These are phyloP conservation scores for Scedosporium boydii DNA, from an alignment of 2,329 filamentous ascomycete species.

Conservation along the genomic window DNA sequence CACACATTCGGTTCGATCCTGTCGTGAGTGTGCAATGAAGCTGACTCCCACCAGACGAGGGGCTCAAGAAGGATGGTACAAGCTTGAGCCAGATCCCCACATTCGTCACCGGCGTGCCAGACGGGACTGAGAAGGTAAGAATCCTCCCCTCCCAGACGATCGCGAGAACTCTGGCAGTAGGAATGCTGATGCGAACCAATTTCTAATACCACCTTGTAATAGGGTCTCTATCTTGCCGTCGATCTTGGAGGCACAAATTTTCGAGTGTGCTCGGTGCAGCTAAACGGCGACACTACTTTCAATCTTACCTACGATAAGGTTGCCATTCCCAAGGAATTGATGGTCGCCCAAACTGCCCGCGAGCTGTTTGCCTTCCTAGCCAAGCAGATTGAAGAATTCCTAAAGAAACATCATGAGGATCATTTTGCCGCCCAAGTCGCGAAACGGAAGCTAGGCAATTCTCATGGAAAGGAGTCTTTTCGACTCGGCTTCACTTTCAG, in stretches of 20 bases:
- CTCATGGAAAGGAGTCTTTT: constrained; percentile 56
- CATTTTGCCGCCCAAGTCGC: constrained; percentile 63
- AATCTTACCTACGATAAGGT: constrained; percentile 89
- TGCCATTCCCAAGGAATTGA: constrained; percentile 78
- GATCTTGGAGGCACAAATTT: constrained; percentile 99
- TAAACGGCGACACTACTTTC: constrained; percentile 93
- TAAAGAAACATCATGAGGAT: constrained; percentile 78
- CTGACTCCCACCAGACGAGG: constrained; percentile 52
- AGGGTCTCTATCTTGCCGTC: constrained; percentile 93
- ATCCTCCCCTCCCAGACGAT: neutral
- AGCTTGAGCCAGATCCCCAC: constrained; percentile 93
- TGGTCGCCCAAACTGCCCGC: constrained; percentile 76
- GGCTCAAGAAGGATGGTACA: constrained; percentile 65
- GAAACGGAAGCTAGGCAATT: constrained; percentile 40
- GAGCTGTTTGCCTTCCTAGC: constrained; percentile 91
- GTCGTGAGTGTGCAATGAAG: neutral
- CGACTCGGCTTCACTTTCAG: constrained; percentile 98
- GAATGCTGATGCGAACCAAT: neutral
- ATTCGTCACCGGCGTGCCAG: constrained; percentile 90
- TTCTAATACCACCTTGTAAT: constrained; percentile 6
- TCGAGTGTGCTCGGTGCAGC: constrained; percentile 86
- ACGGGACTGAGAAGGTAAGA: constrained; percentile 89
- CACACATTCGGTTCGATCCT: neutral
- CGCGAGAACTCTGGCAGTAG: too few species aligned
- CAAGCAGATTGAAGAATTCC: constrained; percentile 81